phyloP scores from a whole-genome alignment of 2,329 filamentous ascomycete species.

The Mycosphaerella arachidis region DNA sequence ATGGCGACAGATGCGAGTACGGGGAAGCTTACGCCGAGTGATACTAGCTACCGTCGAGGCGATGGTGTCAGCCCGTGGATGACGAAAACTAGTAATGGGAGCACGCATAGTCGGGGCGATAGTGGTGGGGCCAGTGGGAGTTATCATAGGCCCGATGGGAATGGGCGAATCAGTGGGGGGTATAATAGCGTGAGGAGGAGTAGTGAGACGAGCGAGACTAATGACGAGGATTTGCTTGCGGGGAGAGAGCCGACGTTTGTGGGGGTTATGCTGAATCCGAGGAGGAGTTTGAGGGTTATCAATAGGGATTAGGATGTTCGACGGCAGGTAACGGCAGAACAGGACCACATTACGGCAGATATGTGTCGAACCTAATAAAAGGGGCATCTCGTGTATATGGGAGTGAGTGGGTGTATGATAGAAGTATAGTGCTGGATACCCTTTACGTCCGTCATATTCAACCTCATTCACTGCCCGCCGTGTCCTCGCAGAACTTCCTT shows the following conservation, averaged over 20 bases:
- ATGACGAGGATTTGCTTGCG: constrained; percentile 59
- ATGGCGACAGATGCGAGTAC: constrained; percentile 21
- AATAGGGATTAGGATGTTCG: constrained; percentile 15
- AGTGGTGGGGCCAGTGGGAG: constrained; percentile 20
- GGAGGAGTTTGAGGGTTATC: constrained; percentile 51
- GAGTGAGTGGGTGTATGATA: not conserved
- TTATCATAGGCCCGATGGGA: constrained; percentile 20
- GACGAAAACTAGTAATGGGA: constrained; percentile 32
- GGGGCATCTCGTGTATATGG: not conserved
- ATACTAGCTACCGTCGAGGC: constrained; percentile 11
- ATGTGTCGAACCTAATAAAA: not conserved
- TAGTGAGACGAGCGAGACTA: constrained; percentile 47
- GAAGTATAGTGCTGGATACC: not conserved
- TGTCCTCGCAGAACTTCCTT: not conserved
- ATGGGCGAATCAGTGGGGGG: constrained; percentile 26
- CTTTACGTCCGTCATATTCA: not conserved
- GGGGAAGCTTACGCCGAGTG: constrained; percentile 12
- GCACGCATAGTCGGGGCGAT: constrained; percentile 26
- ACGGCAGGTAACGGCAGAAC: not conserved
- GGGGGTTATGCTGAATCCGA: constrained; percentile 37
- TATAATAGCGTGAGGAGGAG: constrained; percentile 33
- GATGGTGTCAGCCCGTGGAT: constrained; percentile 7
- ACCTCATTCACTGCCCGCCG: not conserved
- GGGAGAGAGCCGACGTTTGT: constrained; percentile 68
- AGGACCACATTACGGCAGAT: not conserved